phyloP scores from a whole-genome alignment of 2,329 filamentous ascomycete genomes.

The Aspergillus brunneoviolaceus region DNA sequence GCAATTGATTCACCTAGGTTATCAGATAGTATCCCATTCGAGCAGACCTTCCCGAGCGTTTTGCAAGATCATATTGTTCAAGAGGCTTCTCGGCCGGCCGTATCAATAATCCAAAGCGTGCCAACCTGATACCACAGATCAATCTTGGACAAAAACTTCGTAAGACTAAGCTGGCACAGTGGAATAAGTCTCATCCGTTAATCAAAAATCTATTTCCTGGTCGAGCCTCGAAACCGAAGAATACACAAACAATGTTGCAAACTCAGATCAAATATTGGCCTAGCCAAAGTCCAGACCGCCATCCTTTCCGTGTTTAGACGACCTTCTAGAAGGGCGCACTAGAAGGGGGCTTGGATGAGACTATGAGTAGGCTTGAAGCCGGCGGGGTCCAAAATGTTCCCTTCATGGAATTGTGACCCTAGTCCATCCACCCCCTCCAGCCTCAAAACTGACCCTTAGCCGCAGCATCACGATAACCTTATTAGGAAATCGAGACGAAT shows the following conservation, averaged over 20 bases:
- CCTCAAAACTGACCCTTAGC: not conserved
- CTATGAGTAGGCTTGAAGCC: not conserved
- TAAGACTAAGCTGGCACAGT: not conserved
- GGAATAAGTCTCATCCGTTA: not conserved
- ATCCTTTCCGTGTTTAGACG: not conserved
- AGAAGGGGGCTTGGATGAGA: not conserved
- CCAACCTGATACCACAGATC: not conserved
- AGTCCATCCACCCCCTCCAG: not conserved
- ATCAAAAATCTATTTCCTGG: not conserved
- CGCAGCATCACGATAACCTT: conserved; percentile 7
- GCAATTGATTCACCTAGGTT: not conserved
- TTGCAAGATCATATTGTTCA: not conserved
- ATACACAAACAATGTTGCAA: not conserved
- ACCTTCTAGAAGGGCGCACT: not conserved
- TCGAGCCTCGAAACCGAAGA: not conserved
- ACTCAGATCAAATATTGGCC: not conserved
- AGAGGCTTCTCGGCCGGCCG: not conserved
- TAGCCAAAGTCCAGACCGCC: not conserved
- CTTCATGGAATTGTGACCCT: not conserved
- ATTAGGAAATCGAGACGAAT: conserved; percentile 7
- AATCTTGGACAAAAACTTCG: not conserved
- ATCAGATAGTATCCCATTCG: not conserved
- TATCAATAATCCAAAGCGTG: not conserved
- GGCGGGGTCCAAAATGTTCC: not conserved
- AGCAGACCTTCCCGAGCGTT: not conserved